Conservation (phyloP, 371 early-diverging fungal genomes). For the Sanchytrium tribonematis region DNA sequence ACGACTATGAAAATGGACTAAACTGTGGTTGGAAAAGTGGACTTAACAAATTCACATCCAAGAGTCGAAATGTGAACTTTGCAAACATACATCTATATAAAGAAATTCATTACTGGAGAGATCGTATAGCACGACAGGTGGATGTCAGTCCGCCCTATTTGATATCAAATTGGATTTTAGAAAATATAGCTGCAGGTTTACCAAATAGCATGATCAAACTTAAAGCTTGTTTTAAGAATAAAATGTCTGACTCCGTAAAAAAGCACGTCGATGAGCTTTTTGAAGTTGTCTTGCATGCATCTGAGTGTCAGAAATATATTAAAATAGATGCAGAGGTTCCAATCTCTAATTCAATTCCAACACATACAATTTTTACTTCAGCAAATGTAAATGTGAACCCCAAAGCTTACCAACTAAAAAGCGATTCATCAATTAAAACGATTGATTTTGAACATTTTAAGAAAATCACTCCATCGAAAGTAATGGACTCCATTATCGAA, state of each 20-base stretch:
- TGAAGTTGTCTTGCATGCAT: background rate
- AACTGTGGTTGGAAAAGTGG: slow-evolving; percentile 48
- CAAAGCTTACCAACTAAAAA: too few species aligned
- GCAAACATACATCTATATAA: slow-evolving; percentile 35
- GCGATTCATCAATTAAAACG: too few species aligned
- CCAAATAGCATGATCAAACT: slow-evolving; percentile 40
- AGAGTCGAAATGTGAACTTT: slow-evolving; percentile 22
- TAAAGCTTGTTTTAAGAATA: slow-evolving; percentile 24
- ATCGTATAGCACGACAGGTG: slow-evolving; percentile 50
- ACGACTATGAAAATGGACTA: slow-evolving; percentile 31
- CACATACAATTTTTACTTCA: too few species aligned
- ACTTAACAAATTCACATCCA: slow-evolving; percentile 28
- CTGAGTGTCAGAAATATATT: too few species aligned
- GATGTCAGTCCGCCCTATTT: slow-evolving; percentile 50
- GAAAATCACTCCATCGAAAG: too few species aligned
- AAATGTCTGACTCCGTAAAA: background rate
- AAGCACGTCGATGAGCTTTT: background rate
- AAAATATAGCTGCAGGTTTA: slow-evolving; percentile 36
- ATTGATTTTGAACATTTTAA: too few species aligned
- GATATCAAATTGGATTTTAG: slow-evolving; percentile 62
- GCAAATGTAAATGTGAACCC: too few species aligned
- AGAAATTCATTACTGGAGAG: slow-evolving; percentile 53
- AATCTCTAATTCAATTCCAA: too few species aligned
- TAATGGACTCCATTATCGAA: too few species aligned
- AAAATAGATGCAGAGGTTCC: too few species aligned